Base-by-base conservation (phyloP, 768 basidiomycete species). In the Russula virescens region DNA sequence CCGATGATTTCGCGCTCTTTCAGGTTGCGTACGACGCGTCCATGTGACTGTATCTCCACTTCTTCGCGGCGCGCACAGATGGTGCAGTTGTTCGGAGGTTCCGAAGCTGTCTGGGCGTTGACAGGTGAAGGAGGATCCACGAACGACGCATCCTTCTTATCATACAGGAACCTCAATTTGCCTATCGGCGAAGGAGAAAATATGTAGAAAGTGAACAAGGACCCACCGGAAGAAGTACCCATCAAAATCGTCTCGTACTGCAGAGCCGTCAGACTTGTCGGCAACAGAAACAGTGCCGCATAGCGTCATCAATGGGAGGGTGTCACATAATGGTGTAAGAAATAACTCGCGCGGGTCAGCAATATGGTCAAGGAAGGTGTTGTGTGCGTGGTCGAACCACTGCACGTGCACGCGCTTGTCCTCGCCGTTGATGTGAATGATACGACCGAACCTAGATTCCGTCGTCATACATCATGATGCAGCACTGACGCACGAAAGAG, bases 351-450 rank as follows among this genome's bases (percentile, higher is more conserved):
- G 84, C 0, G 81, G 75, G 60, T 87, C 74, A 0, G 80, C 81
- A 16, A 91, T 71, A 62, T 89, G 84, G 31, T 78, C 75, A 28
- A 90, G 70, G n/a, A 82, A 70, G 0, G 84, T 87, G 58, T 81
- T 79, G 0, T 82, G 81, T 0, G 83, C 81, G 68, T 92, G 90
- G 57, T 87, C 81, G 31, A 88, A 81, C 89, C 89, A 93, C 38
- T 84, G 88, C 11, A 88, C 73, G 71, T 93, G 91, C 0, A 81
- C 80, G 2, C 61, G 72, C 57, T 78, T 72, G 5, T 73, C 62
- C 18, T 76, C 72, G 38, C 75, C 73, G 18, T 79, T 71, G 60
- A 90, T 79, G 55, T 77, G 81, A 0, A 85, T 69, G 26, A 92
- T 84, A 67, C 77, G 78, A 0, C 78, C 88, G 71, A 91, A 90